Evolutionary conservation across 768 basidiomycete species (phyloP).

Genomic region (Tulasnella sp.): DNA sequence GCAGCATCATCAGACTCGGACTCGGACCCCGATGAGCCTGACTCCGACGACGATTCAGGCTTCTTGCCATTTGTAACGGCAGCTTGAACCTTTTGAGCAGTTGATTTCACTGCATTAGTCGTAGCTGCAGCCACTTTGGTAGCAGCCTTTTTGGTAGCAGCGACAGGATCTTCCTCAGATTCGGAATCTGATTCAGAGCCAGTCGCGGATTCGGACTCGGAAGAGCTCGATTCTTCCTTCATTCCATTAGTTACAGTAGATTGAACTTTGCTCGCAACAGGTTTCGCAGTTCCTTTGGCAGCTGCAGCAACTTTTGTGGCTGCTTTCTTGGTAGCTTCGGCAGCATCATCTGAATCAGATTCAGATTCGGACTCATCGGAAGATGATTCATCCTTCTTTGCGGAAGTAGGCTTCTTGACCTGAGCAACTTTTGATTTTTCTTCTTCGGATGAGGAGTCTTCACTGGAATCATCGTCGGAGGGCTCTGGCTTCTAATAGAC

Average conservation of each 20-base stretch:
- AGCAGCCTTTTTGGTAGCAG: conserved; percentile 19
- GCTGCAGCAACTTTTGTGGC: conserved; percentile 5
- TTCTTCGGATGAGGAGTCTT: conserved; percentile 11
- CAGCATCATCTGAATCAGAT: conserved; percentile 18
- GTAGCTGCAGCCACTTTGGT: conserved; percentile 17
- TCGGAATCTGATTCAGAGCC: conserved; percentile 15
- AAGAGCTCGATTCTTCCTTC: conserved; percentile 11
- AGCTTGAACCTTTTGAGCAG: conserved; percentile 13
- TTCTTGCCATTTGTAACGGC: conserved; percentile 23
- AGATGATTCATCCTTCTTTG: neutral
- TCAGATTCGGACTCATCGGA: conserved; percentile 4
- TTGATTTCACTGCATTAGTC: conserved; percentile 11
- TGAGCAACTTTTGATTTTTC: conserved; percentile 1
- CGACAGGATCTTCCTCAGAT: conserved; percentile 14
- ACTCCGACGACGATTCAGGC: conserved; percentile 20
- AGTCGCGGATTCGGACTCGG: conserved; percentile 11
- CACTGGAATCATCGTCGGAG: conserved; percentile 18
- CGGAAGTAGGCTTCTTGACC: no score
- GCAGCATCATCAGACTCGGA: conserved; percentile 35
- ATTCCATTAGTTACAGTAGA: conserved; percentile 7
- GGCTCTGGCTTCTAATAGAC: neutral
- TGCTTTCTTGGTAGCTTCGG: no score
- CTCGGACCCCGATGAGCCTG: conserved; percentile 44
- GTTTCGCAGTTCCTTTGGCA: neutral
- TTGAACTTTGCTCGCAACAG: conserved; percentile 5